Conservation (phyloP, 192 early-diverging fungal genomes). For the Linnemannia elongata region DNA sequence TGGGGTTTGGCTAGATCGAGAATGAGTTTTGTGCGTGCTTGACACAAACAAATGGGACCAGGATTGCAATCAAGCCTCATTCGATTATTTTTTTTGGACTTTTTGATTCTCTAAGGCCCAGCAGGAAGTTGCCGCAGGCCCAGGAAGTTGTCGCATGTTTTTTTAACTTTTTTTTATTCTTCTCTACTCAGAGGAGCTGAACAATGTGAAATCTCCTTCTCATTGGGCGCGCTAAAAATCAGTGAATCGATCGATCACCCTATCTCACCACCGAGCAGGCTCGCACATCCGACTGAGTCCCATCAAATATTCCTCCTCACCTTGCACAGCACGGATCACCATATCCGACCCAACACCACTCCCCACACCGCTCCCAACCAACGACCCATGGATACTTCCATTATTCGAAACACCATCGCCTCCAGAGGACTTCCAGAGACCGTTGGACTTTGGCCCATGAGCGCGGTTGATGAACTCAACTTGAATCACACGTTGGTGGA, state of each 20-base stretch:
- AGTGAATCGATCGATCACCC: not conserved
- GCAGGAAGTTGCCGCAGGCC: slow-evolving; percentile 11
- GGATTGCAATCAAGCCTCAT: no score
- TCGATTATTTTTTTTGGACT: not conserved
- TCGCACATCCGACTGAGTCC: slow-evolving; percentile 47
- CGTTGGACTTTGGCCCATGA: not conserved
- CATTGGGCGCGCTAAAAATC: not conserved
- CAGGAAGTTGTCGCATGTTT: not conserved
- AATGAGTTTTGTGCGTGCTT: no score
- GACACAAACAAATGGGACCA: no score
- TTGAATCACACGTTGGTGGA: slow-evolving; percentile 38
- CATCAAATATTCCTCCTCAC: slow-evolving; percentile 51
- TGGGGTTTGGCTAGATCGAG: no score
- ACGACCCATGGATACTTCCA: not conserved
- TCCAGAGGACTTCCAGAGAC: slow-evolving; percentile 33
- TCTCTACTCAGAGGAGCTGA: not conserved
- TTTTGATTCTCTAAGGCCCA: not conserved
- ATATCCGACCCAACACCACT: slow-evolving; percentile 9
- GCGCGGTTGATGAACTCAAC: slow-evolving; percentile 31
- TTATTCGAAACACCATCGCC: not conserved
- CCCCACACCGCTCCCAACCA: not conserved
- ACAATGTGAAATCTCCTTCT: not conserved
- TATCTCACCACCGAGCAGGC: slow-evolving; percentile 3
- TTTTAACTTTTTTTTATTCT: not conserved
- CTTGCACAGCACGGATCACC: slow-evolving; percentile 47